Conservation (phyloP, 371 early-diverging fungal species). For the Rhizomucor pusillus region DNA sequence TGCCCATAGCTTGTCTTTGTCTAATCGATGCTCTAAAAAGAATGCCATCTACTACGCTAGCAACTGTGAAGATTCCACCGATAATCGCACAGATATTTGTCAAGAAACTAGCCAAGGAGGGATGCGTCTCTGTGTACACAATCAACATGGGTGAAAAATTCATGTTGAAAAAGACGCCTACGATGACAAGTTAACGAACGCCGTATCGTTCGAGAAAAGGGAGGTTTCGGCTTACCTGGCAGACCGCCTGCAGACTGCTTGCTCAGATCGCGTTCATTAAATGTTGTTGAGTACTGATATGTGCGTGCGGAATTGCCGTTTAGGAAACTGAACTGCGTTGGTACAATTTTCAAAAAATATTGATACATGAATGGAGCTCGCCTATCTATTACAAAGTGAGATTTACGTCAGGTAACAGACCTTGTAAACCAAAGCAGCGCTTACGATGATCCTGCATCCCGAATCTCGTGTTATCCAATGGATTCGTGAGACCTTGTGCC, state of each 20-base stretch:
- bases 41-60: slow-evolving; percentile 83
- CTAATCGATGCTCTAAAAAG: slow-evolving; percentile 80
- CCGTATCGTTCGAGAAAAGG: background rate
- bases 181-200: background rate
- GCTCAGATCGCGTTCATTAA: slow-evolving; percentile 62
- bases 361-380: slow-evolving; percentile 66
- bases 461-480: slow-evolving; percentile 71
- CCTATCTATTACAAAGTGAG: background rate
- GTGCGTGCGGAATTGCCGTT: slow-evolving; percentile 70
- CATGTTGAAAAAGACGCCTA: slow-evolving; percentile 89
- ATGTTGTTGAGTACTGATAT: slow-evolving; percentile 94
- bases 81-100: slow-evolving; percentile 92
- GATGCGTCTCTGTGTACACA: slow-evolving; percentile 74
- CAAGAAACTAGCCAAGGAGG: slow-evolving; percentile 82
- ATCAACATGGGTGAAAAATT: slow-evolving; percentile 97
- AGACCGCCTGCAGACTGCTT: slow-evolving; percentile 40
- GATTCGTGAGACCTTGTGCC: slow-evolving; percentile 60
- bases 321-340: slow-evolving; percentile 74
- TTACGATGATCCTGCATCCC: slow-evolving; percentile 45
- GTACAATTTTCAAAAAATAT: slow-evolving; percentile 93
- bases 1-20: slow-evolving; percentile 77
- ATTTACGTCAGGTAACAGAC: background rate
- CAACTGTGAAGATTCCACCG: slow-evolving; percentile 94
- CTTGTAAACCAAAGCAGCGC: background rate
- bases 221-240: slow-evolving; percentile 44